phyloP scores from a whole-genome alignment of 2,329 filamentous ascomycete species.

The Fonsecaea nubica region DNA sequence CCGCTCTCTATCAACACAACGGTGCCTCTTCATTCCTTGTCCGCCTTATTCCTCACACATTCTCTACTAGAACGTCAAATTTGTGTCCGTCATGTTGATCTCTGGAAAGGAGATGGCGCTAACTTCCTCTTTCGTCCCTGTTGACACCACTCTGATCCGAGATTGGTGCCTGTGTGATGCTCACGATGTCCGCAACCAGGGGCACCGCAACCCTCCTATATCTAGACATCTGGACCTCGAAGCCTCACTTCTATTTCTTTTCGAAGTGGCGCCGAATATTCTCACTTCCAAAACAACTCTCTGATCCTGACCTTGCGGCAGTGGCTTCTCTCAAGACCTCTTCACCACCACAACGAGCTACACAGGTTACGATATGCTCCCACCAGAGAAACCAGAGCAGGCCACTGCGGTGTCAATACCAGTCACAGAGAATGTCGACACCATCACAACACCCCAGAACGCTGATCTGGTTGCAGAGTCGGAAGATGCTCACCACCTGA shows the following conservation, averaged over 20 bases:
- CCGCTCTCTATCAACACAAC: not conserved
- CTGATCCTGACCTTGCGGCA: not conserved
- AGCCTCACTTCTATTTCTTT: not conserved
- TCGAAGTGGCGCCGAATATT: not conserved
- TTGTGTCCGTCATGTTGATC: not conserved
- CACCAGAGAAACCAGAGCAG: not conserved
- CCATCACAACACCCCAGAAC: constrained; percentile 7
- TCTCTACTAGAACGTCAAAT: not conserved
- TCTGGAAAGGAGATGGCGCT: constrained; percentile 2
- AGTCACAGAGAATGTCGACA: constrained; percentile 4
- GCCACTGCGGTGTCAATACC: not conserved
- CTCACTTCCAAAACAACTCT: not conserved
- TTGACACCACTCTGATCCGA: not conserved
- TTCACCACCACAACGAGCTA: not conserved
- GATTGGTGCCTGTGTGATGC: constrained; percentile 2
- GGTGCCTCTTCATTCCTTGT: not conserved
- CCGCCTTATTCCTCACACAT: not conserved
- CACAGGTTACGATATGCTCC: constrained; percentile 10
- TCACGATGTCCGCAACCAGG: not conserved
- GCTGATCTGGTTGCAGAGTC: not conserved
- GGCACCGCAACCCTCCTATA: not conserved
- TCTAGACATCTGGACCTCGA: not conserved
- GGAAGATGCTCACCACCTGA: constrained; percentile 28
- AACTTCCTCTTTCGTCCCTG: not conserved
- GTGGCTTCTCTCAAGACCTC: not conserved